Evolutionary conservation across 2,329 filamentous ascomycete species (phyloP).

Genomic region (Fusarium staphyleae): DNA sequence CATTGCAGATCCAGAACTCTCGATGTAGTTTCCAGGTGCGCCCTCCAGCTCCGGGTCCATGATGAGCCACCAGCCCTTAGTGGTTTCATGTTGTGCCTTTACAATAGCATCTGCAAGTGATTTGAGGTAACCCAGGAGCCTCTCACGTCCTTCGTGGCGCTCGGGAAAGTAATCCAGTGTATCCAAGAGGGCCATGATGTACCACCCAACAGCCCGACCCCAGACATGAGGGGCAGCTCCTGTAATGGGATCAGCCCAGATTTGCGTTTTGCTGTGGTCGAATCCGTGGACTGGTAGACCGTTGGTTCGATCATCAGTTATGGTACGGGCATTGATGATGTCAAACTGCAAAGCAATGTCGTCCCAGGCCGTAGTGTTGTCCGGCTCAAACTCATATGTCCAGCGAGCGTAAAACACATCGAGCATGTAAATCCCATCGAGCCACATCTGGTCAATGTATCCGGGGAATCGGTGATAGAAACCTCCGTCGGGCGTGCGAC

Average conservation of each 20-base stretch:
- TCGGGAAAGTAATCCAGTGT: constrained; percentile 29
- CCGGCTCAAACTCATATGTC: constrained; percentile 27
- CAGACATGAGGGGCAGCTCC: constrained; percentile 32
- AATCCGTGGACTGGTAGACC: constrained; percentile 27
- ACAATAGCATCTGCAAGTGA: constrained; percentile 22
- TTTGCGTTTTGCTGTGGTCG: constrained; percentile 23
- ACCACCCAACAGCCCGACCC: constrained; percentile 33
- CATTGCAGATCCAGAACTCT: constrained; percentile 26
- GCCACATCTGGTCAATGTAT: constrained; percentile 38
- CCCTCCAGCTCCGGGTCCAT: constrained; percentile 20
- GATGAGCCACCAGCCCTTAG: constrained; percentile 24
- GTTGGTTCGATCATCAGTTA: constrained; percentile 9
- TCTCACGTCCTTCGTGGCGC: constrained; percentile 13
- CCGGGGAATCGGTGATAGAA: constrained; percentile 35
- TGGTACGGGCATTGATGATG: constrained; percentile 18
- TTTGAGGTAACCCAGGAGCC: constrained; percentile 19
- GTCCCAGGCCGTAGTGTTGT: constrained; percentile 31
- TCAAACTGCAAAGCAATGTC: constrained; percentile 31
- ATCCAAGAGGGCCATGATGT: constrained; percentile 32
- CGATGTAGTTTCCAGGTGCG: constrained; percentile 19
- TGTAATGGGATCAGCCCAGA: constrained; percentile 31
- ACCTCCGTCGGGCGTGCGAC: constrained; percentile 24
- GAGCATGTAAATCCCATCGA: constrained; percentile 32
- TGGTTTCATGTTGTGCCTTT: constrained; percentile 17
- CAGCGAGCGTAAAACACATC: constrained; percentile 33